Evolutionary conservation across 2,329 filamentous ascomycete species (phyloP), one percentile per base, ranked within the genome.

Genomic region (Celoporthe dispersa): DNA sequence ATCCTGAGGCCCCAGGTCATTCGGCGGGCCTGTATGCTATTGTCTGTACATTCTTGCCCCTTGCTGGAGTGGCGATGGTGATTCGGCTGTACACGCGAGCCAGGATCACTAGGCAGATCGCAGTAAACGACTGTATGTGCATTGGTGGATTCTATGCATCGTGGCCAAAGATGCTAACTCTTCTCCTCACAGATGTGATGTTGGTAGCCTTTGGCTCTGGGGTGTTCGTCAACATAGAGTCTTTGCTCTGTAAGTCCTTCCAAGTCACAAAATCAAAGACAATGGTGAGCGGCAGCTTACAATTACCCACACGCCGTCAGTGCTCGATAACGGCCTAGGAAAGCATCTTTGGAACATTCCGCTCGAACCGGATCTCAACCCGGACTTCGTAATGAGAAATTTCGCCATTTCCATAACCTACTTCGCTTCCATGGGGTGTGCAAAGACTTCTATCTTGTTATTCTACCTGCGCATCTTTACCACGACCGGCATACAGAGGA

Each of bases 21-120:
- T 11, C 59, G 3, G 25, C 33, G 33, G 25, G 33, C 19, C 31
- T 61, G 31, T 25, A 39, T 37, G 59, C 35, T 37, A 8, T 37
- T 14, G 35, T 61, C 35, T 35, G 31, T 11, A 39, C 35, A 39
- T 61, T 61, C 11, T 8, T 61, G 31, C 59, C 59, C 9, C n/a
- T 61, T 4, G 22, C 59, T 37, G 59, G 6, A 11, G 33, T 61
- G 31, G 59, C 59, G 8, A n/a, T 61, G 16, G 33, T n/a, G 31
- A 61, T 61, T 14, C 59, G 59, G 7, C 33, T 61, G 9, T 61
- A 61, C 33, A 61, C 59, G 8, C 59, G 59, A 25, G 59, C 59
- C 31, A 37, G 33, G 35, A 61, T 61, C n/a, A 61, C 59, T 2
- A 39, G 59, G 14, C 59, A 11, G 16, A 22, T 61, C 39, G 59